Conservation (phyloP, 192 early-diverging fungal species). For the Coemansia sp. region DNA sequence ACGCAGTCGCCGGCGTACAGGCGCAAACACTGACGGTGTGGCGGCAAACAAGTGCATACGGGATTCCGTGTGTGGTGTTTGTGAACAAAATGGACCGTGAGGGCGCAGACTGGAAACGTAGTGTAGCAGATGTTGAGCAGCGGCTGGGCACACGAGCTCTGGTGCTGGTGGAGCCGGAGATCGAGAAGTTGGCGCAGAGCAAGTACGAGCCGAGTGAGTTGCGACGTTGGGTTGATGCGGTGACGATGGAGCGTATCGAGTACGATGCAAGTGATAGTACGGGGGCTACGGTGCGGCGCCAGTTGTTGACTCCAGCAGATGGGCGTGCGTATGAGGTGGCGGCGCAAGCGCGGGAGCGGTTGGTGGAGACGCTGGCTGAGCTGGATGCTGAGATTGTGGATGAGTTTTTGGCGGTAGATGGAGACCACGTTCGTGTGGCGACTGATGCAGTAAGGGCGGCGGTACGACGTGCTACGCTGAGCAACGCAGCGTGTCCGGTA, state of each 20-base stretch:
- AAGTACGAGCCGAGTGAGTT: slow-evolving; percentile 32
- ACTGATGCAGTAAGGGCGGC: slow-evolving; percentile 62
- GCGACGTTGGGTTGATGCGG: slow-evolving; percentile 69
- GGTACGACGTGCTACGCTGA: slow-evolving; percentile 70
- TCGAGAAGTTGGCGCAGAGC: neutral
- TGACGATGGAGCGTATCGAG: slow-evolving; percentile 60
- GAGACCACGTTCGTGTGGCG: slow-evolving; percentile 71
- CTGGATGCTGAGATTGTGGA: slow-evolving; percentile 85
- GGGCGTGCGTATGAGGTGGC: slow-evolving; percentile 51
- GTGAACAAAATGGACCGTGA: slow-evolving; percentile 99
- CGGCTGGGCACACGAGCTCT: slow-evolving; percentile 65
- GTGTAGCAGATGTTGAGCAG: slow-evolving; percentile 53
- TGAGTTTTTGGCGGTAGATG: slow-evolving; percentile 70
- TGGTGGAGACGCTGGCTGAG: slow-evolving; percentile 83
- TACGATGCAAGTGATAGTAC: slow-evolving; percentile 26
- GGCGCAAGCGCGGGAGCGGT: slow-evolving; percentile 57
- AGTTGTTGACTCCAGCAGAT: slow-evolving; percentile 6
- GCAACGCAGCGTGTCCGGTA: slow-evolving; percentile 74
- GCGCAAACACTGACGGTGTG: slow-evolving; percentile 97
- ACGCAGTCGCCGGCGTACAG: slow-evolving; percentile 94
- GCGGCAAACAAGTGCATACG: slow-evolving; percentile 81
- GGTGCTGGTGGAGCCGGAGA: slow-evolving; percentile 70
- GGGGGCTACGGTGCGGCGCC: slow-evolving; percentile 23
- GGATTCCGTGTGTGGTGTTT: slow-evolving; percentile 79
- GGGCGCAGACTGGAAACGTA: slow-evolving; percentile 49